Conservation (phyloP, 345 rosid species). For the Durio zibethinus region DNA sequence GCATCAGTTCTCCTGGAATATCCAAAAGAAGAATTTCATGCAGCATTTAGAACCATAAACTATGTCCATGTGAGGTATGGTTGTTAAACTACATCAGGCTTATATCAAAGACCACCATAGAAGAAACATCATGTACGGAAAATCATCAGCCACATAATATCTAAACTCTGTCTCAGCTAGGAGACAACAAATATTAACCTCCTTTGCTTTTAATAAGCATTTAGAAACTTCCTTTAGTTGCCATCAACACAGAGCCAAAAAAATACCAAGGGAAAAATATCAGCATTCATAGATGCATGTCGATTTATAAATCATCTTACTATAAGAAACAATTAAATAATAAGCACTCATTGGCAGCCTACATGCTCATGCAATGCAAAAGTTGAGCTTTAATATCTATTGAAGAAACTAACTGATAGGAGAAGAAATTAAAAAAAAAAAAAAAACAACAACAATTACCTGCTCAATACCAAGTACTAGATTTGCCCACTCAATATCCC, state of each 20-base stretch:
- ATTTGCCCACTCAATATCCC: slow-evolving; percentile 98
- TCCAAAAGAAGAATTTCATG: background rate
- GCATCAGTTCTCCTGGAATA: background rate
- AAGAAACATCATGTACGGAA: background rate
- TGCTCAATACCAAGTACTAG: slow-evolving; percentile 95
- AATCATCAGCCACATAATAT: background rate
- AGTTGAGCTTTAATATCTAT: background rate
- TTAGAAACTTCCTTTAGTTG: background rate
- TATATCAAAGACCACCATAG: background rate
- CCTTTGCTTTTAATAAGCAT: background rate
- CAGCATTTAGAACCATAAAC: background rate
- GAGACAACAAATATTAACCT: background rate
- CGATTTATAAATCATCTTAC: background rate
- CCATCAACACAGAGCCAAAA: background rate
- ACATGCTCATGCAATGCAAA: background rate
- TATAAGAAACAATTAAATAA: background rate
- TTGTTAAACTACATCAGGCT: background rate
- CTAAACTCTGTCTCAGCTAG: background rate
- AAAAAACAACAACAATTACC: slow-evolving; percentile 47
- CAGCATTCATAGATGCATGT: background rate
- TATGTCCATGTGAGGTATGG: background rate
- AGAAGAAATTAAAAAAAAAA: background rate
- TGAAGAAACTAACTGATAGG: background rate
- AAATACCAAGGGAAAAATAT: background rate
- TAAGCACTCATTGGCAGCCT: background rate